Evolutionary conservation across 163 green algal species (phyloP), one percentile per base, ranked within the genome.

Genomic region (Chlamydomonas reinhardtii): DNA sequence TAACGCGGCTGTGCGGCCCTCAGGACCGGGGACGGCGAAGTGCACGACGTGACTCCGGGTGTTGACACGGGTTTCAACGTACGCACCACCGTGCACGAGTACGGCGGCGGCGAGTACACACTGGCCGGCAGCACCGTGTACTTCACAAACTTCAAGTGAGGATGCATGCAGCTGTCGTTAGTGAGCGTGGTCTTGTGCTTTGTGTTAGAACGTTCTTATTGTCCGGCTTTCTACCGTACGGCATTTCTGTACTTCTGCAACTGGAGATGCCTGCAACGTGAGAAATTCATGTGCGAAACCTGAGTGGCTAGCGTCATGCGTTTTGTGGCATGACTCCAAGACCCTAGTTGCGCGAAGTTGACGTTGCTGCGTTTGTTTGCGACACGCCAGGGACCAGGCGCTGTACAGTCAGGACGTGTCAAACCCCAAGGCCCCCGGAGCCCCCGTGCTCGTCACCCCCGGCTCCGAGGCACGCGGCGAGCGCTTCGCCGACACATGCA

Each of bases 81-180:
- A 35, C 90, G 94, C 52, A 96, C 93, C 0, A 90, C 90, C 1
- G 94, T 97, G 79, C 93, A 98, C 72, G 95, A 98, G 90, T 98
- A 98, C 75, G 95, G 95, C 37, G 95, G 95, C 31, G 94, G 91
- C 25, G 92, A 94, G 9, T 85, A 76, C 78, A 93, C 88, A 65
- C 25, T 93, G 2, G 68, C 94, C 20, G 89, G 82, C 4, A 84
- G 66, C 29, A 82, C 56, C 0, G 75, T 95, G 8, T 94, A 93
- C 85, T 98, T 96, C 71, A 92, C 86, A 48, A 96, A 98, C 88
- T 96, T 96, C 81, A 91, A 73, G 93, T 95, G 70, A 84, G 92
- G 19, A 8, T 14, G 32, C 39, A 48, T 48, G 39, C 8, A 14
- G 39, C 8, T 14, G 39, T 14, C 39, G 39, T n/a, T n/a, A n/a